These are phyloP conservation scores for Auriculariales sp. DNA, from an alignment of 768 basidiomycete genomes.

Conservation along the genomic window DNA sequence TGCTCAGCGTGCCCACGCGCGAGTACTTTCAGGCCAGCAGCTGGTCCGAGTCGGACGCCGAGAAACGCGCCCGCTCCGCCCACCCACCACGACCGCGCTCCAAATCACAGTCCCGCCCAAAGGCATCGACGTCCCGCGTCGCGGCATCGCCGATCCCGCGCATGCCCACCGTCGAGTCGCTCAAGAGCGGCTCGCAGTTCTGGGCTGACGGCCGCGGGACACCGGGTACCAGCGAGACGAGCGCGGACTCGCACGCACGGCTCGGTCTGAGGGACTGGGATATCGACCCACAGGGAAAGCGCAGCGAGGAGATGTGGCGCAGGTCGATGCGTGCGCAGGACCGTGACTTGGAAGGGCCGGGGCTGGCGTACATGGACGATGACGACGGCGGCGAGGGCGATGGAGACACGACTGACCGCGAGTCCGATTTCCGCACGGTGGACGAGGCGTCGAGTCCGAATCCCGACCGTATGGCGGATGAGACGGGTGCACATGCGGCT, in stretches of 20 bases:
- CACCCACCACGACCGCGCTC: not conserved
- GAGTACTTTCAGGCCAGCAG: slow-evolving; percentile 80
- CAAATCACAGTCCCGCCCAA: not conserved
- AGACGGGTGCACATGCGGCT: slow-evolving; percentile 66
- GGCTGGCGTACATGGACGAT: slow-evolving; percentile 24
- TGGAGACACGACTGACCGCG: slow-evolving; percentile 32
- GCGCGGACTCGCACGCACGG: too few species aligned
- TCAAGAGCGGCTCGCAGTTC: slow-evolving; percentile 54
- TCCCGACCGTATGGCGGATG: slow-evolving; percentile 38
- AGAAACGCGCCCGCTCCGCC: slow-evolving; percentile 15
- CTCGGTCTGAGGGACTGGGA: not conserved
- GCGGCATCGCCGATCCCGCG: slow-evolving; percentile 4
- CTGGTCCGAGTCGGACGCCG: slow-evolving; percentile 37
- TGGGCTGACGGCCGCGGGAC: slow-evolving; percentile 39
- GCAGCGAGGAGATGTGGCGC: slow-evolving; percentile 3
- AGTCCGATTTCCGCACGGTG: not conserved
- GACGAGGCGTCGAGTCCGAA: slow-evolving; percentile 18
- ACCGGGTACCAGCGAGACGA: not conserved
- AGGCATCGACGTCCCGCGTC: slow-evolving; percentile 10
- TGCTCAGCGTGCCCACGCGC: slow-evolving; percentile 64
- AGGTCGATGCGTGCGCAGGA: slow-evolving; percentile 2
- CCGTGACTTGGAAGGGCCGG: slow-evolving; percentile 2
- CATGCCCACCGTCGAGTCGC: not conserved
- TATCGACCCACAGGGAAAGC: not conserved
- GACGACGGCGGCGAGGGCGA: slow-evolving; percentile 46